Percentiles rank a stretch among this genome's conserved stretches.
phyloP scores from a whole-genome alignment of 202 grass and related monocot genomes.

The Schoenoplectus triqueter region DNA sequence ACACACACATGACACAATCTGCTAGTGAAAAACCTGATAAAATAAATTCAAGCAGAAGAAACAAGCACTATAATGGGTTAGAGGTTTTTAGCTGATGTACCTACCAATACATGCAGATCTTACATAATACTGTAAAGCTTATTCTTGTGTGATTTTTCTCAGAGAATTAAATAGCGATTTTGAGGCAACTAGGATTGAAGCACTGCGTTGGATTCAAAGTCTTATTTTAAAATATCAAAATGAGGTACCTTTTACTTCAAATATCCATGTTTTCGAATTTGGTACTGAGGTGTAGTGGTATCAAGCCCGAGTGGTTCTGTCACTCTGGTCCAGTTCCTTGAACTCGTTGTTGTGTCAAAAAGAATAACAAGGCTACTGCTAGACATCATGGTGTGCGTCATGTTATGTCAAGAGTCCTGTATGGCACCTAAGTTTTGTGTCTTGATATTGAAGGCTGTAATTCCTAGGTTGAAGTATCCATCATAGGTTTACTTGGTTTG shows the following conservation, averaged over 20 bases:
- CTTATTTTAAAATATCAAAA: slow-evolving; percentile 62
- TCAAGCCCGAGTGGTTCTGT: background rate
- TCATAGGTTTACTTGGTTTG: background rate
- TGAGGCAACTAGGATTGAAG: slow-evolving; percentile 92
- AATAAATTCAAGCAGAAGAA: background rate
- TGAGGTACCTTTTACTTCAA: slow-evolving; percentile 48
- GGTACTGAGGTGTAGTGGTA: slow-evolving; percentile 35
- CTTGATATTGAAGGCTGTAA: slow-evolving; percentile 17
- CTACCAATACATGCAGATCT: background rate
- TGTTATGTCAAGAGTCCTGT: background rate
- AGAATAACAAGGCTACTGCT: background rate
- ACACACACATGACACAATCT: background rate
- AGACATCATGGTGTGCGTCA: background rate
- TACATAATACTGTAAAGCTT: background rate
- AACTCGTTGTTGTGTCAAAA: slow-evolving; percentile 3
- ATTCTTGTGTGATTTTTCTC: slow-evolving; percentile 37
- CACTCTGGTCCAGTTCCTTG: background rate
- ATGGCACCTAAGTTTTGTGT: slow-evolving; percentile 11
- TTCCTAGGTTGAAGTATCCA: slow-evolving; percentile 24
- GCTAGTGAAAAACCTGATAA: background rate
- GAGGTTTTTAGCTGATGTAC: background rate
- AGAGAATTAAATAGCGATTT: slow-evolving; percentile 92
- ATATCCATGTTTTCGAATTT: slow-evolving; percentile 21
- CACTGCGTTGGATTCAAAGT: slow-evolving; percentile 85
- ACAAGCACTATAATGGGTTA: background rate